Evolutionary conservation across 148 eudicot species (phyloP), one percentile per base, ranked within the genome.

Genomic region (Amaranthus cruentus): DNA sequence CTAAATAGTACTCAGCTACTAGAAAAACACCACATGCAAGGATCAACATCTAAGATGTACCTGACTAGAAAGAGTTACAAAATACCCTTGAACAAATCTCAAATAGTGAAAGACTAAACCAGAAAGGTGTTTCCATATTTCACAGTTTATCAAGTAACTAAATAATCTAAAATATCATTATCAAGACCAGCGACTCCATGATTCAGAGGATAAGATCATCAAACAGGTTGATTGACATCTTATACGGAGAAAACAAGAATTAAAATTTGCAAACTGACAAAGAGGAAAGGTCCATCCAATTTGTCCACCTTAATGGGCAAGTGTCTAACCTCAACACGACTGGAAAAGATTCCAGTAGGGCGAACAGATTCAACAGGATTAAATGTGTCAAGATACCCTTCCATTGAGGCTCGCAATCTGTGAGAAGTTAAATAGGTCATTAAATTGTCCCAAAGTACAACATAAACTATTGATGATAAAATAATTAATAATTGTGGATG

Each of bases 361-460:
- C 90, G 83, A 70, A 84, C 48, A 48, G 99, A 90, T 18, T 82
- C 75, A 62, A 85, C 77, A 15, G 99, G 99, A 84, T 77, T 86
- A 89, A 92, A 96, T 73, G 77, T 80, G 75, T 92, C 92, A 70
- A 96, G 88, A 76, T 83, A 89, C 62, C 87, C 81, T 76, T 90
- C 94, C 99, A 96, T 92, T 58, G 99, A 96, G 76, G 87, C 80
- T 74, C 99, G 88, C 83, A 96, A 82, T 76, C 97, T 94, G 89
- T 44, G 71, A 61, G 71, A 49, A 71, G 64, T 9, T 71, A 38
- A 68, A 63, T 42, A 67, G 76, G 64, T 51, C 11, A 69, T 68
- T 65, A 62, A 43, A 48, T 15, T n/a, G 46, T 6, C 21, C 10
- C 44, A 18, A 59, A 18, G 8, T 21, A 21, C 21, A 64, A 50